Conservation (phyloP, 2,329 filamentous ascomycete species). For the Blumeria graminis region DNA sequence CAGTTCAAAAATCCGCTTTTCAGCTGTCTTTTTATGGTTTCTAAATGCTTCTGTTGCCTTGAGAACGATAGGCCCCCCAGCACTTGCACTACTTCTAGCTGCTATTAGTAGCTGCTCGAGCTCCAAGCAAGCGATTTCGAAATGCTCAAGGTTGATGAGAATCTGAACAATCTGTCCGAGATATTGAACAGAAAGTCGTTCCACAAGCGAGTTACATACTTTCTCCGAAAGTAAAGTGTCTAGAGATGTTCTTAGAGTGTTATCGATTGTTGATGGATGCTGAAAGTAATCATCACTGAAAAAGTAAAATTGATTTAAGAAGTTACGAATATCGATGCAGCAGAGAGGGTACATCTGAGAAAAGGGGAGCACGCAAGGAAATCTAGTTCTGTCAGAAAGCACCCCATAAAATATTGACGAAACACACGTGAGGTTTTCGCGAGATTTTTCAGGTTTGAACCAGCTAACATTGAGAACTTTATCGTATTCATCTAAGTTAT, state of each 20-base stretch:
- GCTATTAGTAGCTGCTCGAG: constrained; percentile 68
- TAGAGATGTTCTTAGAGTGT: constrained; percentile 74
- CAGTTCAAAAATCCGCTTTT: constrained; percentile 93
- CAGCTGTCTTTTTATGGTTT: constrained; percentile 80
- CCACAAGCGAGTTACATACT: constrained; percentile 74
- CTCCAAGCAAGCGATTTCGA: constrained; percentile 78
- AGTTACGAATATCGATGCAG: constrained; percentile 94
- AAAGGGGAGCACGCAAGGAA: constrained; percentile 88
- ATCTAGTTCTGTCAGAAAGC: constrained; percentile 23
- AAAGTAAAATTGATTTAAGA: constrained; percentile 93
- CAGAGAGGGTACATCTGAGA: constrained; percentile 98
- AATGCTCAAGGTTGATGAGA: constrained; percentile 89
- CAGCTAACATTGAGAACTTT: constrained; percentile 92
- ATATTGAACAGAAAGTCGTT: constrained; percentile 76
- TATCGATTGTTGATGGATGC: constrained; percentile 71
- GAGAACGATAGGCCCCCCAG: constrained; percentile 56
- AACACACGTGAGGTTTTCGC: constrained; percentile 47
- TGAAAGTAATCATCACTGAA: constrained; percentile 94
- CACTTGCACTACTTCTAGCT: constrained; percentile 59
- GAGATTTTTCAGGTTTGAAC: constrained; percentile 65
- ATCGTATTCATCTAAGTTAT: constrained; percentile 71
- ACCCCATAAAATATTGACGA: neutral
- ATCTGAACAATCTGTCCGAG: constrained; percentile 97
- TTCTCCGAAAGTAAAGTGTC: constrained; percentile 84
- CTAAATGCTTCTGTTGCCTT: constrained; percentile 69